A percentile compares a stretch with the other conserved stretches of the same genome.
phyloP scores from a whole-genome alignment of 2,329 filamentous ascomycete genomes.

The Ceratocystis harringtonii region DNA sequence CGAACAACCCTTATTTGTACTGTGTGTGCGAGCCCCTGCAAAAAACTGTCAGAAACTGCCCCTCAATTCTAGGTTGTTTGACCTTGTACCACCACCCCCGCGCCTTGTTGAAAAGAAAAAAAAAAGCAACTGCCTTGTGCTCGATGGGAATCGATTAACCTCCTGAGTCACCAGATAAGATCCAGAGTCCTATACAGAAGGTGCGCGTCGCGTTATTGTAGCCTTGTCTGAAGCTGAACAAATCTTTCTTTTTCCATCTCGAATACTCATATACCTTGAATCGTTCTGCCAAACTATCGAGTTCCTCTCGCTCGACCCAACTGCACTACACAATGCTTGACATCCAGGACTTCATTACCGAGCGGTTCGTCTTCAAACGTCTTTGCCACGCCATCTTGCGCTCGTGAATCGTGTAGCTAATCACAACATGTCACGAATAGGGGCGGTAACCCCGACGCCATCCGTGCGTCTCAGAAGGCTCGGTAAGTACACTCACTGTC shows the following conservation, averaged over 20 bases:
- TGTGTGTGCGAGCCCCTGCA: neutral
- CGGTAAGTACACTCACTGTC: slow-evolving; percentile 38
- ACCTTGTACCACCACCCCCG: neutral
- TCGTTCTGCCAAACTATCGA: neutral
- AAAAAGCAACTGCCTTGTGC: neutral
- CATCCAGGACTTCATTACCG: slow-evolving; percentile 62
- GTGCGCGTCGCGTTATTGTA: neutral
- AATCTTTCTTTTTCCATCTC: neutral
- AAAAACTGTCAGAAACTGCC: neutral
- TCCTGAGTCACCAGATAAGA: slow-evolving; percentile 1
- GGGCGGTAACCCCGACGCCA: slow-evolving; percentile 79
- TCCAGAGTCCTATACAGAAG: neutral
- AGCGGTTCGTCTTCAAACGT: slow-evolving; percentile 30
- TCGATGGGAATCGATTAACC: neutral
- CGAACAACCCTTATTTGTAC: neutral
- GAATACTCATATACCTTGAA: neutral
- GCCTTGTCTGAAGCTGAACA: neutral
- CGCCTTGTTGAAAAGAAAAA: neutral
- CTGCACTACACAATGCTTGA: slow-evolving; percentile 46
- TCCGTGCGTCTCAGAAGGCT: slow-evolving; percentile 78
- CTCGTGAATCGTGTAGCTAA: neutral
- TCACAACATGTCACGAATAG: slow-evolving; percentile 24
- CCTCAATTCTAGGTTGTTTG: neutral
- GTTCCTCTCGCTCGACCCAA: neutral
- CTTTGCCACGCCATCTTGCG: neutral